A percentile compares a stretch with the other conserved stretches of the same genome.
These are phyloP conservation scores for Argentina anserina DNA, from an alignment of 306 rosid genomes.

Conservation along the genomic window DNA sequence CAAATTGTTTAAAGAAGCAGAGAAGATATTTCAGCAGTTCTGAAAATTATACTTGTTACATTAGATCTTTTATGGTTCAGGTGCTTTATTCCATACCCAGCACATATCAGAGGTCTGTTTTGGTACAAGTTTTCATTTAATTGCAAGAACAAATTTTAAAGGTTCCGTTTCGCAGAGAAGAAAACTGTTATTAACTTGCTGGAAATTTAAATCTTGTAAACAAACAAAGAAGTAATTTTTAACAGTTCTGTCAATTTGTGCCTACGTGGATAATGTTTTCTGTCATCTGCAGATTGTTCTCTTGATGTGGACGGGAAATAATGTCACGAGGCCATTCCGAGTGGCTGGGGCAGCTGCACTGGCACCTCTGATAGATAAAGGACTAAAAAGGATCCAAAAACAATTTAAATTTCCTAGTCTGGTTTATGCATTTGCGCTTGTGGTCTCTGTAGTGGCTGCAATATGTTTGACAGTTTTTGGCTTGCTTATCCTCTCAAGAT, in stretches of 20 bases:
- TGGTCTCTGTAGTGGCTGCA: conserved; percentile 9
- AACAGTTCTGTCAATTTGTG: neutral
- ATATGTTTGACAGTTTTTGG: conserved; percentile 19
- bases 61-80: neutral
- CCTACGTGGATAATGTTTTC: neutral
- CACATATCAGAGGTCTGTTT: neutral
- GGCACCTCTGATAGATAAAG: conserved; percentile 18
- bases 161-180: neutral
- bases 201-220: neutral
- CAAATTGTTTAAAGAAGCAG: neutral
- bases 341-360: conserved; percentile 23
- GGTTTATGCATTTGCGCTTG: conserved; percentile 22
- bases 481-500: conserved; percentile 22
- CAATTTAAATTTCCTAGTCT: conserved; percentile 16
- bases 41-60: neutral
- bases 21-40: neutral
- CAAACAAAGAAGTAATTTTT: neutral
- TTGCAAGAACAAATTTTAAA: neutral
- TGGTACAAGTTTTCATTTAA: neutral
- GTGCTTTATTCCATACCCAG: neutral
- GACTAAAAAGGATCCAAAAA: conserved; percentile 23
- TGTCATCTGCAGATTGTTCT: neutral
- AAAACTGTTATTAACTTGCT: neutral
- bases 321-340: conserved; percentile 11
- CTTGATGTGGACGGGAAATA: conserved; percentile 16